A percentile compares a stretch with the other conserved stretches of the same genome.
These are phyloP conservation scores for Nakazawaea wyomingensis DNA, from an alignment of 805 yeast species.

Conservation along the genomic window DNA sequence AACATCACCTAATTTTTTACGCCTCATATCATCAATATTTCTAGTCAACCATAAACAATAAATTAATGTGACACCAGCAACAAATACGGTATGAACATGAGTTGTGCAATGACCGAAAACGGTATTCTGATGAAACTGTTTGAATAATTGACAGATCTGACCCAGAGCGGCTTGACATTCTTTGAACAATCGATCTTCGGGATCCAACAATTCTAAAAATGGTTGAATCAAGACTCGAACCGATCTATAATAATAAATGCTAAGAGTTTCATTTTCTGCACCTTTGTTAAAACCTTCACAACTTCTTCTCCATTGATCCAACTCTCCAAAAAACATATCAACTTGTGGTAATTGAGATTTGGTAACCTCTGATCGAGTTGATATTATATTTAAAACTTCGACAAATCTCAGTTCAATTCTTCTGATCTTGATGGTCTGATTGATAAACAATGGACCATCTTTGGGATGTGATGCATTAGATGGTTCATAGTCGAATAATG, in stretches of 20 bases:
- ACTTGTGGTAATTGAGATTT: constrained; percentile 44
- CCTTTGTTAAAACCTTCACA: constrained; percentile 43
- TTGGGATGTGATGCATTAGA: constrained; percentile 30
- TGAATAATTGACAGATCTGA: constrained; percentile 59
- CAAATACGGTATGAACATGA: constrained; percentile 62
- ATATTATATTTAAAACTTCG: constrained; percentile 41
- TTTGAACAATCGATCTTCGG: constrained; percentile 52
- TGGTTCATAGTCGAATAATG: constrained; percentile 43
- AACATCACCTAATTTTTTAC: constrained; percentile 49
- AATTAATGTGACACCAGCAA: constrained; percentile 63
- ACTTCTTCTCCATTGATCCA: constrained; percentile 53
- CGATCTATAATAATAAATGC: constrained; percentile 54
- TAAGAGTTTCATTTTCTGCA: constrained; percentile 54
- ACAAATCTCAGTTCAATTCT: constrained; percentile 57
- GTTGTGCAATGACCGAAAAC: constrained; percentile 60
- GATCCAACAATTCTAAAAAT: constrained; percentile 54
- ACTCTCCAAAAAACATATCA: constrained; percentile 44
- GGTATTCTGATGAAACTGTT: constrained; percentile 58
- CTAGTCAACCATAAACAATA: constrained; percentile 65
- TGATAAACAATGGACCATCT: constrained; percentile 39
- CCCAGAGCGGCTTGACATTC: constrained; percentile 74
- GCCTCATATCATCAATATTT: constrained; percentile 52
- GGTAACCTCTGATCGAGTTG: constrained; percentile 23
- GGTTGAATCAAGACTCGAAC: constrained; percentile 61
- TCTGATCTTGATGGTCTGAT: constrained; percentile 51